phyloP scores from a whole-genome alignment of 441 rosid genomes.

The Erodium trifolium region DNA sequence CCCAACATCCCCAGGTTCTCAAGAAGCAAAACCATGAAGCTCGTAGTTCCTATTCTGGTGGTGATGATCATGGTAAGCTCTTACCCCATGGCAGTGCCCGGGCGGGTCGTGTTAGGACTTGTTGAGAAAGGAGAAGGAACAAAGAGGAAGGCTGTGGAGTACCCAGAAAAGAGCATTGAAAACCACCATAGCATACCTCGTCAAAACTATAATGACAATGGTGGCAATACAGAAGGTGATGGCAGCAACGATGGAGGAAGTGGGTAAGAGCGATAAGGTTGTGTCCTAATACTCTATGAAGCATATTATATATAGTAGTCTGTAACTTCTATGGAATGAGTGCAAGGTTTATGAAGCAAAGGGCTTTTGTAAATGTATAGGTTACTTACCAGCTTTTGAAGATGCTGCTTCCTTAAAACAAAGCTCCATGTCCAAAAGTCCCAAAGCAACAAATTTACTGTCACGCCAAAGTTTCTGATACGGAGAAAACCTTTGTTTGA shows the following conservation, averaged over 20 bases:
- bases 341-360: background rate
- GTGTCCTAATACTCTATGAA: background rate
- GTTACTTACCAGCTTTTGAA: background rate
- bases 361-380: too few relatives aligned
- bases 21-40: constrained; percentile 20
- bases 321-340: background rate
- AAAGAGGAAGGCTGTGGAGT: constrained; percentile 6
- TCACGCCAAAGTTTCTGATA: background rate
- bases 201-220: constrained; percentile 20
- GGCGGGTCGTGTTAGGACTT: too few relatives aligned
- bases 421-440: background rate
- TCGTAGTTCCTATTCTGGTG: constrained; percentile 16
- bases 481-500: background rate
- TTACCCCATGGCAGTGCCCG: constrained; percentile 14
- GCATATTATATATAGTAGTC: background rate
- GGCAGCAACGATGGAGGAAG: constrained; percentile 18
- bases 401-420: background rate
- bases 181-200: constrained; percentile 44
- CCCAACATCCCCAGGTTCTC: background rate
- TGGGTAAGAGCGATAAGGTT: constrained; percentile 1
- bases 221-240: constrained; percentile 12
- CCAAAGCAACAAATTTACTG: background rate
- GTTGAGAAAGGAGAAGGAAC: constrained; percentile 4
- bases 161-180: constrained; percentile 22
- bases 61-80: constrained; percentile 23